Conservation (phyloP, 2,329 filamentous ascomycete species). For the Fusarium acutatum region DNA sequence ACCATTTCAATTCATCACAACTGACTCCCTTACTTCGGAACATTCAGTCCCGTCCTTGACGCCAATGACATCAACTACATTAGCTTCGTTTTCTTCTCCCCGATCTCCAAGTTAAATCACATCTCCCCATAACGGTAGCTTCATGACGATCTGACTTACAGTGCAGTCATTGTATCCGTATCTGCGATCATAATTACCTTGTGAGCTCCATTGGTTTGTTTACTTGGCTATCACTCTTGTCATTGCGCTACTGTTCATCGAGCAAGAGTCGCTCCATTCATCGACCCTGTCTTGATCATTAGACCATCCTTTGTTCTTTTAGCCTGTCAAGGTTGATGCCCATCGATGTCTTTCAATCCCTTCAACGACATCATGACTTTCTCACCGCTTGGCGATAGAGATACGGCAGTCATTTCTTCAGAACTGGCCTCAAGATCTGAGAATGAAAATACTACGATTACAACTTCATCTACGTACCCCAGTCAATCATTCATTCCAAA, state of each 20-base stretch:
- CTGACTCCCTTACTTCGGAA: constrained; percentile 12
- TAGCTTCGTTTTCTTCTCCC: neutral
- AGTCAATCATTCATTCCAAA: constrained; percentile 24
- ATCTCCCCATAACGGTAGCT: neutral
- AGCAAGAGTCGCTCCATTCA: constrained; percentile 4
- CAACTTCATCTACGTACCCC: neutral
- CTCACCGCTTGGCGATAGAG: neutral
- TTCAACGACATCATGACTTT: constrained; percentile 29
- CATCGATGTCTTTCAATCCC: neutral
- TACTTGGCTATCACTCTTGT: constrained; percentile 1
- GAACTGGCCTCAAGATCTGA: neutral
- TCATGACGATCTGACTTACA: constrained; percentile 17
- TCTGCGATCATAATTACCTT: neutral
- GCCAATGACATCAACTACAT: constrained; percentile 33
- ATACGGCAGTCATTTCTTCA: neutral
- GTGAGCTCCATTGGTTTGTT: constrained; percentile 7
- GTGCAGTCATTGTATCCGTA: neutral
- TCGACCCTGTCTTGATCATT: constrained; percentile 19
- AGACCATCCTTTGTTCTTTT: constrained; percentile 10
- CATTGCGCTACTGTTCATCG: neutral
- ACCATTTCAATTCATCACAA: constrained; percentile 4
- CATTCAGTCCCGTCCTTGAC: constrained; percentile 12
- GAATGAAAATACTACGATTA: neutral
- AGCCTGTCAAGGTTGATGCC: neutral
- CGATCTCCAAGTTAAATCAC: constrained; percentile 16